Percentiles rank a stretch among this genome's conserved stretches.
phyloP scores from a whole-genome alignment of 2,329 filamentous ascomycete genomes.

The Fusarium begoniae region DNA sequence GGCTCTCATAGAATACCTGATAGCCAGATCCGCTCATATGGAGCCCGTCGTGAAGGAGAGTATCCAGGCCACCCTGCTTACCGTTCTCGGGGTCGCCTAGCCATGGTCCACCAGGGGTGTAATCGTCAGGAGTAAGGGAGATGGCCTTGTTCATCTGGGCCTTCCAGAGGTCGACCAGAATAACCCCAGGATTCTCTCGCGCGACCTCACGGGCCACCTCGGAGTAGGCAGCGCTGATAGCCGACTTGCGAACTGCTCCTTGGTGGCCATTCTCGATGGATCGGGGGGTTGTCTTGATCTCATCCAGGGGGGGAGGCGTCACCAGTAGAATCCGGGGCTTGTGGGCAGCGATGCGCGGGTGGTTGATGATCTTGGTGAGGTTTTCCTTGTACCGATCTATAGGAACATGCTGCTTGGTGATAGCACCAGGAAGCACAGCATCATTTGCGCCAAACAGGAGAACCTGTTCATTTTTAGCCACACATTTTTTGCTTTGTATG shows the following conservation, averaged over 20 bases:
- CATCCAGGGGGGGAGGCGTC: conserved; percentile 84
- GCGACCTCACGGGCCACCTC: conserved; percentile 72
- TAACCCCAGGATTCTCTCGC: conserved; percentile 70
- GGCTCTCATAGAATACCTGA: conserved; percentile 58
- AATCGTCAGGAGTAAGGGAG: conserved; percentile 65
- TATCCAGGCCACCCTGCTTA: conserved; percentile 59
- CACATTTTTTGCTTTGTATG: neutral
- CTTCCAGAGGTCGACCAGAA: conserved; percentile 82
- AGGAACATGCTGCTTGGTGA: conserved; percentile 78
- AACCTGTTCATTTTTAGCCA: conserved; percentile 59
- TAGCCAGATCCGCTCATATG: conserved; percentile 66
- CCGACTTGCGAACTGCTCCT: conserved; percentile 55
- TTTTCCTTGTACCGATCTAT: conserved; percentile 80
- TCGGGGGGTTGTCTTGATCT: conserved; percentile 68
- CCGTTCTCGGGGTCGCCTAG: conserved; percentile 62
- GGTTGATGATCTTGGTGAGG: conserved; percentile 74
- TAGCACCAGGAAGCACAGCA: conserved; percentile 71
- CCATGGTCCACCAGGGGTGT: conserved; percentile 57
- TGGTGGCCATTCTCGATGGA: conserved; percentile 59
- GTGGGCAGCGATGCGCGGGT: conserved; percentile 75
- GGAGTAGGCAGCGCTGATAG: conserved; percentile 65
- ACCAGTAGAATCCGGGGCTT: conserved; percentile 78
- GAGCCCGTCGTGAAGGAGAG: conserved; percentile 65
- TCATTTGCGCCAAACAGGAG: conserved; percentile 94
- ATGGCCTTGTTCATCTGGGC: conserved; percentile 77